Percentiles rank a stretch among this genome's conserved stretches.
Conservation (phyloP, 169 alveolate species). For the Theileria luwenshuni region DNA sequence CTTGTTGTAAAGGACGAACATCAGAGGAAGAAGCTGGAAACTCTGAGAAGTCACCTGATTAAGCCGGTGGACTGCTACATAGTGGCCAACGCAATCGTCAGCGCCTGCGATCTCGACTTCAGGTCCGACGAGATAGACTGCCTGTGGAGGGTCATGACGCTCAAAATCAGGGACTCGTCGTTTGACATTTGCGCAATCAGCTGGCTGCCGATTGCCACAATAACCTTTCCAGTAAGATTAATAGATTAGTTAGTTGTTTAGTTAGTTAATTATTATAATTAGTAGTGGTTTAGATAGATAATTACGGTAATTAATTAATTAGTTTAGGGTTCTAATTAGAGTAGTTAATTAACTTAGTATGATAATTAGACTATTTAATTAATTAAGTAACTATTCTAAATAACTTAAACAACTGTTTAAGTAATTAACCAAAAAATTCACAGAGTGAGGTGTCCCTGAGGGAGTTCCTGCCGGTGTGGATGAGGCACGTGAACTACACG, state of each 20-base stretch:
- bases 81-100: constrained; percentile 38
- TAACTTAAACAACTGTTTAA: background rate
- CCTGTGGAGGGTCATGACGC: constrained; percentile 52
- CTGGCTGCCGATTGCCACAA: constrained; percentile 67
- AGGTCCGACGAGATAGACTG: constrained; percentile 44
- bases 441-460: constrained; percentile 51
- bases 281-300: too few relatives aligned
- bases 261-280: too few relatives aligned
- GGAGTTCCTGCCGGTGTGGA: constrained; percentile 65
- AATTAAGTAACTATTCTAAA: too few relatives aligned
- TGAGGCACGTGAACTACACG: constrained; percentile 50
- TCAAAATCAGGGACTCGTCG: constrained; percentile 34
- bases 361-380: too few relatives aligned
- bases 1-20: background rate
- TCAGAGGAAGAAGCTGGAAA: background rate
- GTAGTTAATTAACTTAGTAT: too few relatives aligned
- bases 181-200: constrained; percentile 65
- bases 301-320: too few relatives aligned
- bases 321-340: too few relatives aligned
- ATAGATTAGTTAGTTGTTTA: background rate
- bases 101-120: constrained; percentile 58
- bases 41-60: background rate
- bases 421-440: background rate
- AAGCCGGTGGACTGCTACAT: constrained; percentile 18
- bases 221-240: constrained; percentile 42